Conservation (phyloP, 2,329 filamentous ascomycete genomes). For the Ceratocystis albifundus region DNA sequence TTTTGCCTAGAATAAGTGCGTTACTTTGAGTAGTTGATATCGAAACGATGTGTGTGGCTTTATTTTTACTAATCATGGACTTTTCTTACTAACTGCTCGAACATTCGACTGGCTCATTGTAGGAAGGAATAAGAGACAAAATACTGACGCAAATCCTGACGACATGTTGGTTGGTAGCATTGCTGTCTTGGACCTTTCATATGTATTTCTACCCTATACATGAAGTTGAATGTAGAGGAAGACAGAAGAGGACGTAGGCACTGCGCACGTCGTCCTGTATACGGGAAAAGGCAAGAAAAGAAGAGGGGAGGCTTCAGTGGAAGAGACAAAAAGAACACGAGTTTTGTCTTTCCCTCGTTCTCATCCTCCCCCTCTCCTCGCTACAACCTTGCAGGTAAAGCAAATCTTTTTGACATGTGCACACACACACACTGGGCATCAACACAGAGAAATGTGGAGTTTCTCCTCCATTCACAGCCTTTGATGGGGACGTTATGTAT, state of each 20-base stretch:
- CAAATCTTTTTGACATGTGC: constrained; percentile 9
- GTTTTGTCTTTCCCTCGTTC: not conserved
- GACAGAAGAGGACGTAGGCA: not conserved
- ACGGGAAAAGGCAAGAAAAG: not conserved
- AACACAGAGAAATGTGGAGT: constrained; percentile 11
- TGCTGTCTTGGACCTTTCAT: not conserved
- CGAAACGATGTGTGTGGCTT: too few relatives aligned
- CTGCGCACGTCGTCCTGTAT: too few relatives aligned
- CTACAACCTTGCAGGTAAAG: not conserved
- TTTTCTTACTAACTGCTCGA: too few relatives aligned
- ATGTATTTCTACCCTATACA: too few relatives aligned
- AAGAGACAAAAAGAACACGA: not conserved
- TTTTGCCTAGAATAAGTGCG: too few relatives aligned
- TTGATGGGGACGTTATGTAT: too few relatives aligned
- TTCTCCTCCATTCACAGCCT: not conserved
- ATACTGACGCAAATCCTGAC: not conserved
- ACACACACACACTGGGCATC: constrained; percentile 9
- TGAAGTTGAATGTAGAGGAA: not conserved
- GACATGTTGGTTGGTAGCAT: not conserved
- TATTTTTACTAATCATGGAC: too few relatives aligned
- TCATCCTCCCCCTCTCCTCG: not conserved
- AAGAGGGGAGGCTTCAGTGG: not conserved
- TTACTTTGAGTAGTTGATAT: too few relatives aligned
- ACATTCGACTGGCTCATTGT: not conserved
- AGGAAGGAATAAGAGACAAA: not conserved